phyloP scores from a whole-genome alignment of 768 basidiomycete genomes.

The Leucocoprinus birnbaumii region DNA sequence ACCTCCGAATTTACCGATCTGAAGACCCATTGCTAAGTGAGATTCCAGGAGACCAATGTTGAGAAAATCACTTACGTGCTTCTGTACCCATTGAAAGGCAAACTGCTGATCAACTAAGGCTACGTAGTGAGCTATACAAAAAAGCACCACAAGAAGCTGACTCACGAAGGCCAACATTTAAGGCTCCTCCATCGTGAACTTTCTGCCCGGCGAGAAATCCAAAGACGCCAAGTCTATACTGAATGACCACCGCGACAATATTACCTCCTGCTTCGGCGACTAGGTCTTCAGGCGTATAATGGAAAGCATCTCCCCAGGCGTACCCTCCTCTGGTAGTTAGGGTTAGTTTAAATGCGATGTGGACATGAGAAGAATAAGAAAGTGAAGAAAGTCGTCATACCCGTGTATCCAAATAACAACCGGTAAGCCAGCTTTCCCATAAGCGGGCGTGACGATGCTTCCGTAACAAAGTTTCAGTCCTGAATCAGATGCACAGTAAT shows the following conservation, averaged over 20 bases:
- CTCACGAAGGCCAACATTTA: slow-evolving; percentile 50
- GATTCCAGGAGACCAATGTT: slow-evolving; percentile 8
- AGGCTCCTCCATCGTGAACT: slow-evolving; percentile 37
- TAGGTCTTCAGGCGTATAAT: slow-evolving; percentile 31
- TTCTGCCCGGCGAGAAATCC: slow-evolving; percentile 43
- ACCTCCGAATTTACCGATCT: slow-evolving; percentile 35
- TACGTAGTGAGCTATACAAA: slow-evolving; percentile 17
- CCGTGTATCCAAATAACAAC: not conserved
- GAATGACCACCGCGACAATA: slow-evolving; percentile 35
- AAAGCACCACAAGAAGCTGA: not conserved
- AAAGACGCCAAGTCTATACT: slow-evolving; percentile 42
- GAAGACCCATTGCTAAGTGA: not conserved
- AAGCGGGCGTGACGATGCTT: not conserved
- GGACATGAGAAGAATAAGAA: not conserved
- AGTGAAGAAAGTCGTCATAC: not conserved
- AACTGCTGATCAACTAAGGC: slow-evolving; percentile 39
- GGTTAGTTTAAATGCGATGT: not conserved
- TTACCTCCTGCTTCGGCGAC: slow-evolving; percentile 30
- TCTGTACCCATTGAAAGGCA: slow-evolving; percentile 40
- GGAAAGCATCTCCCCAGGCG: slow-evolving; percentile 22
- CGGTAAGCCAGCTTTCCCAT: not conserved
- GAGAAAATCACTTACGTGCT: slow-evolving; percentile 24
- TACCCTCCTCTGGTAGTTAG: slow-evolving; percentile 27
- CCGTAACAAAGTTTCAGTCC: slow-evolving; percentile 14
- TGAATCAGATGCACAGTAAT: not conserved